Evolutionary conservation across 768 basidiomycete species (phyloP).

Genomic region (Suillus weaverae): DNA sequence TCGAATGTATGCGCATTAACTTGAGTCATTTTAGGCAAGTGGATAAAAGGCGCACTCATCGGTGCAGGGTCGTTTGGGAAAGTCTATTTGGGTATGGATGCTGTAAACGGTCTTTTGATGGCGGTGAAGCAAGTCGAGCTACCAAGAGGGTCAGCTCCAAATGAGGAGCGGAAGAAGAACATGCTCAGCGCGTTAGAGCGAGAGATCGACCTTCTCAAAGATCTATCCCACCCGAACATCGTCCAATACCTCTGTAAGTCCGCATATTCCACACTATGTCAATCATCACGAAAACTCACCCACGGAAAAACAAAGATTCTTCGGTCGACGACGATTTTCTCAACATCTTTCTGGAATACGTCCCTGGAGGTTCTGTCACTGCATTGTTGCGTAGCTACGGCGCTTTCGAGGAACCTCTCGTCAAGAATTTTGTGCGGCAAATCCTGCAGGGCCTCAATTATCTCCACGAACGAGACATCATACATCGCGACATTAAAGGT

Average conservation of each 20-base stretch:
- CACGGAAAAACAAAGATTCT: constrained; percentile 62
- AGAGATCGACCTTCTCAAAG: constrained; percentile 92
- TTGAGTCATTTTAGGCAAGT: constrained; percentile 60
- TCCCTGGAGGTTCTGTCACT: constrained; percentile 92
- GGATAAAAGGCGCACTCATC: constrained; percentile 96
- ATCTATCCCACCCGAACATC: constrained; percentile 92
- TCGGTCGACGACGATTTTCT: constrained; percentile 87
- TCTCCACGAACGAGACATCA: constrained; percentile 98
- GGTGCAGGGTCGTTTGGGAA: constrained; percentile 95
- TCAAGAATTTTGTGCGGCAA: constrained; percentile 90
- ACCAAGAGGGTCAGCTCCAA: constrained; percentile 77
- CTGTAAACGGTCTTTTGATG: constrained; percentile 87
- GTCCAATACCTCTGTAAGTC: constrained; percentile 96
- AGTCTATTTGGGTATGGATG: constrained; percentile 95
- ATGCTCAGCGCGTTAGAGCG: constrained; percentile 92
- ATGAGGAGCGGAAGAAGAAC: constrained; percentile 89
- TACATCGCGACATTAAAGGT: constrained; percentile 98
- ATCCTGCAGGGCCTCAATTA: constrained; percentile 88
- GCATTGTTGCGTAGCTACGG: constrained; percentile 88
- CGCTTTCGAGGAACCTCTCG: constrained; percentile 90
- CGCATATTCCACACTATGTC: background rate
- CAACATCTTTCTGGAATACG: constrained; percentile 97
- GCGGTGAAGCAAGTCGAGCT: constrained; percentile 97
- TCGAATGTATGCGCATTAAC: constrained; percentile 7
- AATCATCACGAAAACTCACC: background rate